Evolutionary conservation across 805 yeast genomes (phyloP), one percentile per base, ranked within the genome.

Genomic region (Candida germanica): DNA sequence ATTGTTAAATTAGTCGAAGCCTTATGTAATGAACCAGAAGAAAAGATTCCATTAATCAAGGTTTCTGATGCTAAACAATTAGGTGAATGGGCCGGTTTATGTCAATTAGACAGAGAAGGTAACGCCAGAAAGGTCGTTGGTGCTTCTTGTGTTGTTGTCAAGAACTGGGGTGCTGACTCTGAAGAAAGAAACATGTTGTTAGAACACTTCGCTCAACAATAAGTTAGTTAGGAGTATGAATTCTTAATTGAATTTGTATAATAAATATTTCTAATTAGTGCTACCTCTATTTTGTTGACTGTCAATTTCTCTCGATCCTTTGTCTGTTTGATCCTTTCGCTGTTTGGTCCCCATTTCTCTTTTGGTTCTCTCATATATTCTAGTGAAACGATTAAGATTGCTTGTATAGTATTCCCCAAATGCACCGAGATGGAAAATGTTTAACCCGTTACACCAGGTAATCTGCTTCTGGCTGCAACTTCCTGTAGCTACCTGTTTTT

Each of bases 61-160:
- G 98, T 93, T 60, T 86, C 98, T 61, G 98, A 93, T 69, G 96
- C 98, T 68, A 93, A 93, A 84, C 86, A 87, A 79, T 83, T 93
- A 69, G 99, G 99, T 82, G 98, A 93, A 81, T 93, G 98, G 98
- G 98, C 98, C 66, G 98, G 98, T 85, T 80, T 93, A 60, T 93
- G 96, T 80, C 87, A 88, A 77, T 83, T 91, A 64, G 98, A 93
- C 94, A 87, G 96, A 78, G 98, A 93, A 64, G 99, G 98, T 78
- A 88, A 91, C 80, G 96, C 98, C 77, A 88, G 97, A 82, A 93
- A 93, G 87, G 98, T 93, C 63, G 98, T 93, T 71, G 98, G 98
- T 77, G 95, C 96, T 75, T 89, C 98, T 61, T 91, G 95, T 75
- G 97, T 91, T 68, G 98, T 93, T 62, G 87, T 93, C 81, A 89